These are phyloP conservation scores for Amoebophrya sp. DNA, from an alignment of 169 alveolate genomes.

Conservation along the genomic window DNA sequence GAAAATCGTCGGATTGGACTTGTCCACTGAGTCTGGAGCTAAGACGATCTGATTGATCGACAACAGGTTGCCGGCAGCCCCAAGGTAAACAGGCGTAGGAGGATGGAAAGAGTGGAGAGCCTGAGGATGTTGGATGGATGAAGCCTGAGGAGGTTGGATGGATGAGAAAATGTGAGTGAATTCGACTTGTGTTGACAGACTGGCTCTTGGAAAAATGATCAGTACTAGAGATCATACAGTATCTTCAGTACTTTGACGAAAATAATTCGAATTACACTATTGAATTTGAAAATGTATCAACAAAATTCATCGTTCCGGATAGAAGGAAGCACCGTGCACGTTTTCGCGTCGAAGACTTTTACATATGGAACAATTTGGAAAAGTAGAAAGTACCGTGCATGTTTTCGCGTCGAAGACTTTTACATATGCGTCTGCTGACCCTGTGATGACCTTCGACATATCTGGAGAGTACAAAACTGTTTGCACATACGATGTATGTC, in stretches of 20 bases:
- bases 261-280: too few relatives aligned
- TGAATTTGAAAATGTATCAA: too few relatives aligned
- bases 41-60: not conserved
- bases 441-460: not conserved
- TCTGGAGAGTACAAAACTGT: not conserved
- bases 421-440: not conserved
- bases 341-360: not conserved
- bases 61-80: not conserved
- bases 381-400: constrained; percentile 1
- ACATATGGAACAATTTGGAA: too few relatives aligned
- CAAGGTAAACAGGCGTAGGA: not conserved
- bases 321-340: constrained; percentile 11
- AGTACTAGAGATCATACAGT: too few relatives aligned
- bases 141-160: too few relatives aligned
- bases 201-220: too few relatives aligned
- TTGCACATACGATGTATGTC: not conserved
- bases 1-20: not conserved
- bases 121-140: too few relatives aligned
- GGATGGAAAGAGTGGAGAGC: not conserved
- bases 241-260: too few relatives aligned
- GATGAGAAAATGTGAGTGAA: too few relatives aligned
- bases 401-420: not conserved
- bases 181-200: too few relatives aligned
- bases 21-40: not conserved
- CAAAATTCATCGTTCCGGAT: too few relatives aligned